A percentile compares a stretch with the other conserved stretches of the same genome.
Conservation (phyloP, 148 eudicot species). For the Heliosperma pusillum region DNA sequence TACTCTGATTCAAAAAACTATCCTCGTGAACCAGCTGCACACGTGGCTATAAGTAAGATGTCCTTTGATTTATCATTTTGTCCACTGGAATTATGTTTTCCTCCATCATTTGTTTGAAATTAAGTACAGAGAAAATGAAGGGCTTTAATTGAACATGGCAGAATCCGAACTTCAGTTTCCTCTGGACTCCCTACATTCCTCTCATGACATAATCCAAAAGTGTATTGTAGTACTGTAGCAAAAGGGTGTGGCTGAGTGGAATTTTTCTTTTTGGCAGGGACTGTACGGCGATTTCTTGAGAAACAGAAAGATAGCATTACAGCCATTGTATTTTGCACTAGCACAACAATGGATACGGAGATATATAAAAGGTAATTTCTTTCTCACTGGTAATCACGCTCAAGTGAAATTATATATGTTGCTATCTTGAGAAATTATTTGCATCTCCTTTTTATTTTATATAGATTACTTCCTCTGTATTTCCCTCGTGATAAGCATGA, state of each 20-base stretch:
- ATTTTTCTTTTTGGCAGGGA: conserved; percentile 48
- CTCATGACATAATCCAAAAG: neutral
- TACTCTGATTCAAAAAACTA: conserved; percentile 85
- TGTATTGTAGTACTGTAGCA: neutral
- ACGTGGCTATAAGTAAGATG: conserved; percentile 89
- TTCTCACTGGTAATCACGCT: neutral
- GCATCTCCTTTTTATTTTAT: conserved; percentile 3
- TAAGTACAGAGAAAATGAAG: neutral
- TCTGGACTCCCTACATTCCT: neutral
- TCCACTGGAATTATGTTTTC: neutral
- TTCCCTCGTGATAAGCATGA: conserved; percentile 97
- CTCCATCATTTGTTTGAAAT: conserved; percentile 1
- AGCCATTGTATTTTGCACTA: conserved; percentile 83
- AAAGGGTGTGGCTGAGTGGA: conserved; percentile 4
- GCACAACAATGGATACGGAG: conserved; percentile 78
- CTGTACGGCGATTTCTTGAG: conserved; percentile 92
- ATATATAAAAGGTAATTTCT: conserved; percentile 73
- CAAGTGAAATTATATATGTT: neutral
- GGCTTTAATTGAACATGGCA: neutral
- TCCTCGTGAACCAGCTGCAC: conserved; percentile 99
- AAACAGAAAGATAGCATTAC: conserved; percentile 80
- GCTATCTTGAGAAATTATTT: neutral
- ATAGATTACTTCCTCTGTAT: conserved; percentile 93
- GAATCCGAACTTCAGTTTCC: neutral
- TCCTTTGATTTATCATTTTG: conserved; percentile 7